Evolutionary conservation across 768 basidiomycete genomes (phyloP), one percentile per base, ranked within the genome.

Genomic region (Lentinula sp.): DNA sequence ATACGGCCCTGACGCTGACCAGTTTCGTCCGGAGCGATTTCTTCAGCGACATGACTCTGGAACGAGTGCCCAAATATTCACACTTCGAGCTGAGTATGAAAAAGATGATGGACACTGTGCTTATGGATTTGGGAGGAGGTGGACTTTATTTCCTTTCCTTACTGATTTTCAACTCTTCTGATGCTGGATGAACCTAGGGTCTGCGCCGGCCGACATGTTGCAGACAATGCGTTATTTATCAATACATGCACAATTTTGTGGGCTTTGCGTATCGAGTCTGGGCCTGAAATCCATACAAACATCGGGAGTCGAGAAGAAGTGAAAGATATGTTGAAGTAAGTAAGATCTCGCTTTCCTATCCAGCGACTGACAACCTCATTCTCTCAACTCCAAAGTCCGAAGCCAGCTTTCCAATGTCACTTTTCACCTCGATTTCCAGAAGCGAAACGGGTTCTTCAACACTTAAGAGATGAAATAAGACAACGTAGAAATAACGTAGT

Each of bases 101-200:
- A 16, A 4, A 3, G 41, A 52, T 10, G 49, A 60, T 37, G 50
- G 50, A 3, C 59, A 60, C 18, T 41, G 32, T 13, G 16, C 50
- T 4, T 60, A 60, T 60, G 59, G 50, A 32, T 60, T 60, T 33
- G 59, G 59, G 15, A 23, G 50, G 15, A 50, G 49, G 59, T 59
- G n/a, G 10, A 41, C 2, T 28, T 10, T 20, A 28, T 28, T 28
- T 28, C 3, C 28, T 28, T 28, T 20, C 9, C 12, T 39, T 23
- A 20, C 6, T 13, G 10, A 8, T n/a, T 33, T 36, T 4, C 9
- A n/a, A 3, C 23, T n/a, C 23, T 41, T 3, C 2, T 28, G 15
- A 7, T 15, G 28, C 6, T 23, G 18, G 10, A 13, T 36, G 9
- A 28, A 33, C 32, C 28, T 7, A 59, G 57, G 49, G 39, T 39